Base-by-base conservation (phyloP, 1,284 basidiomycete genomes). In the Kalmanozyma brasiliensis region DNA sequence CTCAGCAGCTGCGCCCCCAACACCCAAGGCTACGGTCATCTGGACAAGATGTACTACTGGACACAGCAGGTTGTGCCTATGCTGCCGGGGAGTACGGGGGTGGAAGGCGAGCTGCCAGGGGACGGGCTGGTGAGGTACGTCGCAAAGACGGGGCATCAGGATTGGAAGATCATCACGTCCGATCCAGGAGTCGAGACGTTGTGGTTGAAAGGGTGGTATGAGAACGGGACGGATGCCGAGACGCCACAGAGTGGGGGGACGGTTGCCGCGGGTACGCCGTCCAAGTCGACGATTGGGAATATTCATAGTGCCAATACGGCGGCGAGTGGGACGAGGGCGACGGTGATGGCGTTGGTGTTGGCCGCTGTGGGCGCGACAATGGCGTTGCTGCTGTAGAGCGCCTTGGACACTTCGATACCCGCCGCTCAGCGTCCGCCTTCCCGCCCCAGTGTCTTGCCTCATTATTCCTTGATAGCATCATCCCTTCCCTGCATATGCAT, bases 1-100 rank as follows among this genome's bases (percentile, higher is more conserved):
- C 46, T 74, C 13, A 35, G 33, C 11, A 41, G 47, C 14, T 80
- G 79, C 41, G 51, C 64, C 10, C 73, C 78, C 8, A 65, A 62
- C 23, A 19, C 68, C 0, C 79, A 81, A 43, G 79, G 79, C 13
- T 4, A 45, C 0, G 40, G 52, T 13, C 79, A 81, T 38, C 37
- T 80, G 1, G 45, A 58, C 24, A 79, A 78, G 53, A 70, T 79
- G 66, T 56, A 52, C 34, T 69, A 74, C 49, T 81, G 78, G 78
- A 66, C 72, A 2, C 34, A 62, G n/a, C 42, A 63, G 9, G 57
- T 56, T 14, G 19, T 80, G 2, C 76, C 79, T 2, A 46, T 45
- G 23, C 62, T 79, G 2, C 65, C 74, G 0, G 64, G 68, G 8
- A 61, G 59, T 36, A 64, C 73, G 13, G 57, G 52, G 0, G 24